A percentile compares a stretch with the other conserved stretches of the same genome.
These are phyloP conservation scores for Podospora comata DNA, from an alignment of 495 filamentous ascomycete species.

Conservation along the genomic window DNA sequence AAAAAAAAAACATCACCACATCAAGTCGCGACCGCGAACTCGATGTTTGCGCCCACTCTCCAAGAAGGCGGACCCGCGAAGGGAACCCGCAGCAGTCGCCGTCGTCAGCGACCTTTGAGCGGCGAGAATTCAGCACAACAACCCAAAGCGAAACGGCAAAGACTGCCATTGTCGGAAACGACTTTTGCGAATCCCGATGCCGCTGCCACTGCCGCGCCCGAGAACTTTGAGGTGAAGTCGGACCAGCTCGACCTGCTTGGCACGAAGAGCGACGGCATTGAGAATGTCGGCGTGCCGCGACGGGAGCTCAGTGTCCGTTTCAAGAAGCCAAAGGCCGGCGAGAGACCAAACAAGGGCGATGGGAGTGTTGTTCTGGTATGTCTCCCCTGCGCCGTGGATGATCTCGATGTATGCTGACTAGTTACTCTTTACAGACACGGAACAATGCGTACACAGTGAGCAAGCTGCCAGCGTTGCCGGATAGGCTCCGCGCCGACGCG, in stretches of 20 bases:
- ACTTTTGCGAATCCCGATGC: constrained; percentile 48
- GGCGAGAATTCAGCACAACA: constrained; percentile 62
- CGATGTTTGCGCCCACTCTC: constrained; percentile 62
- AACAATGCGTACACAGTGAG: constrained; percentile 85
- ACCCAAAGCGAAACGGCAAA: constrained; percentile 68
- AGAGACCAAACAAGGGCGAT: constrained; percentile 56
- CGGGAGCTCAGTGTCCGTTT: constrained; percentile 61
- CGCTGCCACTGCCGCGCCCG: constrained; percentile 25
- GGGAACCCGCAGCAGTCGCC: constrained; percentile 57
- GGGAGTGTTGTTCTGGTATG: constrained; percentile 63
- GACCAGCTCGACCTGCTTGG: constrained; percentile 41
- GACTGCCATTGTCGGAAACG: constrained; percentile 58
- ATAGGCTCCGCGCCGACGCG: constrained; percentile 60
- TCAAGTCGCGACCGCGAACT: constrained; percentile 14
- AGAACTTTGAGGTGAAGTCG: constrained; percentile 49
- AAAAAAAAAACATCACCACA: constrained; percentile 9
- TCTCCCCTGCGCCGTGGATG: constrained; percentile 12
- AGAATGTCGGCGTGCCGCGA: constrained; percentile 37
- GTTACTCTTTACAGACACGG: constrained; percentile 62
- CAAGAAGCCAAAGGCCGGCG: constrained; percentile 54
- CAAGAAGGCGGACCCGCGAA: constrained; percentile 45
- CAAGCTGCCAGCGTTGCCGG: constrained; percentile 75
- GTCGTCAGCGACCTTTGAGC: constrained; percentile 64
- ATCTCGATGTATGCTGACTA: constrained; percentile 25
- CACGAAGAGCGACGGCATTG: constrained; percentile 45